Evolutionary conservation across 805 yeast genomes (phyloP).

Genomic region (Saturnispora diversa): DNA sequence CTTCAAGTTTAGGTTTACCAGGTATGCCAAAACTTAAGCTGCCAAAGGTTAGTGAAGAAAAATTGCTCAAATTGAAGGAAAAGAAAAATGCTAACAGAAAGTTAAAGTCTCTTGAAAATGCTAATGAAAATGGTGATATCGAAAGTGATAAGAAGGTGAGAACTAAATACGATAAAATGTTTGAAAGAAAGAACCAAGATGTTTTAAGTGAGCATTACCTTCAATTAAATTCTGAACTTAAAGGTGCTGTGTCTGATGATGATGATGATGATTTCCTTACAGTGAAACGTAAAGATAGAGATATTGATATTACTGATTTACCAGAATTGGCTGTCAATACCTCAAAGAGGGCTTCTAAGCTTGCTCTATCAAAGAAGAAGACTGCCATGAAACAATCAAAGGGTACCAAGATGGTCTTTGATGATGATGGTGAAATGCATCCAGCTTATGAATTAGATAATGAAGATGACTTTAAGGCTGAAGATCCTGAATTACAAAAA

Average conservation of each 20-base stretch:
- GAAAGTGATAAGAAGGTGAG: conserved; percentile 44
- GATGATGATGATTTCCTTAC: conserved; percentile 72
- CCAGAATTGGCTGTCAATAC: conserved; percentile 49
- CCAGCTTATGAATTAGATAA: conserved; percentile 85
- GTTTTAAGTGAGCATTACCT: conserved; percentile 84
- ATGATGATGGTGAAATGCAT: conserved; percentile 91
- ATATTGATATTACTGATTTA: conserved; percentile 51
- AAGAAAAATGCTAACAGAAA: conserved; percentile 76
- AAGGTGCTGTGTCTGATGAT: conserved; percentile 26
- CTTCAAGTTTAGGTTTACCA: conserved; percentile 84
- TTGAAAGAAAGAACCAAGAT: conserved; percentile 87
- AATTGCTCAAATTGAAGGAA: conserved; percentile 46
- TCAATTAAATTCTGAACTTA: conserved; percentile 50
- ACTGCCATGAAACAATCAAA: conserved; percentile 44
- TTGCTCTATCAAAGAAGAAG: conserved; percentile 79
- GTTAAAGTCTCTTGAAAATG: conserved; percentile 45
- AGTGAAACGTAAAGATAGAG: conserved; percentile 73
- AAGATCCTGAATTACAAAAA: conserved; percentile 55
- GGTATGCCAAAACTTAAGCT: conserved; percentile 93
- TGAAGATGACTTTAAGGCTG: conserved; percentile 73
- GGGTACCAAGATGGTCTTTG: conserved; percentile 76
- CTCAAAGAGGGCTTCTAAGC: conserved; percentile 78
- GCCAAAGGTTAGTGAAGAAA: conserved; percentile 40
- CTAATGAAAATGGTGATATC: conserved; percentile 58
- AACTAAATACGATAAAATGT: conserved; percentile 92